Evolutionary conservation across 495 filamentous ascomycete species (phyloP).

Genomic region (Poronia punctata): DNA sequence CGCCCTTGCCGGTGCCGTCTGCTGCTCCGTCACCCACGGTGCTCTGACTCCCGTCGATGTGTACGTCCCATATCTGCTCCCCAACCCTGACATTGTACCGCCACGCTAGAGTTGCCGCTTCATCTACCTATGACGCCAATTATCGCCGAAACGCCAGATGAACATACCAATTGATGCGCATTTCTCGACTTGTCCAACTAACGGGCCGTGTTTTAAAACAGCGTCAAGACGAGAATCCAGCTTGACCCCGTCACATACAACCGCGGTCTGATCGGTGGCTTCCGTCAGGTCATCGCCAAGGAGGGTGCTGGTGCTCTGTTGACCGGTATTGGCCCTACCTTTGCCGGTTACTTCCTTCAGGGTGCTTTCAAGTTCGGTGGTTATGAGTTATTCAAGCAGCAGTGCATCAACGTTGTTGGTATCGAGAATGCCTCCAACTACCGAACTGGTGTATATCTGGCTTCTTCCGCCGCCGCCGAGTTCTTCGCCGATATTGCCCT

Average conservation of each 20-base stretch:
- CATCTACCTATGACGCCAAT: too few relatives aligned
- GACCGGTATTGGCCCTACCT: slow-evolving; percentile 81
- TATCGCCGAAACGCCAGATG: too few relatives aligned
- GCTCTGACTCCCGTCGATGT: slow-evolving; percentile 91
- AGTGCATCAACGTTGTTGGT: slow-evolving; percentile 75
- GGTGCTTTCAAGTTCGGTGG: slow-evolving; percentile 93
- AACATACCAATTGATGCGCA: too few relatives aligned
- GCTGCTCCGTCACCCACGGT: slow-evolving; percentile 92
- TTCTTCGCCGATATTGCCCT: slow-evolving; percentile 94
- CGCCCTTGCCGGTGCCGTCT: slow-evolving; percentile 87
- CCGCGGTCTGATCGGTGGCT: slow-evolving; percentile 78
- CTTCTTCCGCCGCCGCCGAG: slow-evolving; percentile 74
- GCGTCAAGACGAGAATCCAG: slow-evolving; percentile 93
- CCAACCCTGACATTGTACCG: neutral
- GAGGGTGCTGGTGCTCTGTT: slow-evolving; percentile 86
- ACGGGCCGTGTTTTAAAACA: slow-evolving; percentile 30
- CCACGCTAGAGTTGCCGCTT: too few relatives aligned
- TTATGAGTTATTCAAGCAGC: slow-evolving; percentile 95
- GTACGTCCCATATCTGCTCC: slow-evolving; percentile 53
- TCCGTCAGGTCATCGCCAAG: slow-evolving; percentile 73
- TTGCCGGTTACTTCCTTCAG: slow-evolving; percentile 91
- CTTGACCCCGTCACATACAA: slow-evolving; percentile 88
- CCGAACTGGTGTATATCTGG: slow-evolving; percentile 83
- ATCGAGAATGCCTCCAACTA: slow-evolving; percentile 76
- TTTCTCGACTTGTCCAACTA: too few relatives aligned